Conservation (phyloP, 108 stramenopile genomes). For the Parietichytrium sp. region DNA sequence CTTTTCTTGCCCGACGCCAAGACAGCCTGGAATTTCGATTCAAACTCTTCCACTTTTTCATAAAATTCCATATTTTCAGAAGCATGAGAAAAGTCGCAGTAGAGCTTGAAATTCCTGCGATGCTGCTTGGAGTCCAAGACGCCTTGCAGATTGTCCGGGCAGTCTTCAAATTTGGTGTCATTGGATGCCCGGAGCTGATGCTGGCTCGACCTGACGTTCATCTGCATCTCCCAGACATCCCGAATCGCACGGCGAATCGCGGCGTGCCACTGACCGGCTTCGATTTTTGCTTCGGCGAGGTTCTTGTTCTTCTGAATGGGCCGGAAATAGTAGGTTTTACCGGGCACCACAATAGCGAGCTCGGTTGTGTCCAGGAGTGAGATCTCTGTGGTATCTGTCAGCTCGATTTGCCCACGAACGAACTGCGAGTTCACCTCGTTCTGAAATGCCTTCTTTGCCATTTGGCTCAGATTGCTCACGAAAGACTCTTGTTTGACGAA, state of each 20-base stretch:
- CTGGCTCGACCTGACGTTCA: too few relatives aligned
- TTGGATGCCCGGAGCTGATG: neutral
- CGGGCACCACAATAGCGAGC: conserved; percentile 3
- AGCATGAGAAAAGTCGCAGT: conserved; percentile 4
- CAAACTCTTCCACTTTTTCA: conserved; percentile 31
- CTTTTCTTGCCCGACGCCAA: neutral
- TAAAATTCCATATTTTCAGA: conserved; percentile 14
- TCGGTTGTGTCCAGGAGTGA: neutral
- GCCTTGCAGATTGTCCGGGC: neutral
- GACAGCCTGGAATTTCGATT: conserved; percentile 15
- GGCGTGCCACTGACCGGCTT: neutral
- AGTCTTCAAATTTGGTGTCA: neutral
- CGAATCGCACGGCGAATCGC: conserved; percentile 1
- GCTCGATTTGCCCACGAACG: neutral
- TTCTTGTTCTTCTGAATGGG: neutral
- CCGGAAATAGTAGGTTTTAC: neutral
- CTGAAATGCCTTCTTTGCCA: neutral
- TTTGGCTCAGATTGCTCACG: neutral
- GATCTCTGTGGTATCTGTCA: conserved; percentile 33
- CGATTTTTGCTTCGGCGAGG: conserved; percentile 5
- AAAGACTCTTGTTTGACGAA: neutral
- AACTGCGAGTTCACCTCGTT: neutral
- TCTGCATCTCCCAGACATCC: neutral
- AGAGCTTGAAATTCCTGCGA: neutral
- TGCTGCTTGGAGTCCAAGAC: neutral